Evolutionary conservation across 2,329 filamentous ascomycete species (phyloP), one percentile per base, ranked within the genome.

Genomic region (Ophiosphaerella korrae): DNA sequence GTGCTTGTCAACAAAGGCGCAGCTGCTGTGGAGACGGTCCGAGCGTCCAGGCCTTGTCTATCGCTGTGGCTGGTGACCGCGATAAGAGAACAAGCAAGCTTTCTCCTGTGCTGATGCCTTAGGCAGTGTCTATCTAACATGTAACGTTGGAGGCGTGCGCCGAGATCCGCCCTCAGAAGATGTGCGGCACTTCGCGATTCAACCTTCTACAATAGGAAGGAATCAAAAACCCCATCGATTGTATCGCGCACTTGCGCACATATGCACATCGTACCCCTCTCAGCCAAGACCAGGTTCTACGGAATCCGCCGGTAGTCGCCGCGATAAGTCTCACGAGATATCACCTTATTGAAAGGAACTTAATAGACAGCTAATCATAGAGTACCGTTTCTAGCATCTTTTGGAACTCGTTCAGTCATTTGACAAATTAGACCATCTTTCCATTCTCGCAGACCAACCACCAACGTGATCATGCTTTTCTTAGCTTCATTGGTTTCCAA

Each of bases 21-120:
- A 59, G 56, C 53, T 51, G 13, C 14, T 55, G 49, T 52, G 51
- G 51, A 42, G 41, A 6, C 11, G 45, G 54, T 41, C 57, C 52
- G 47, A 57, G 57, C 51, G 44, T 37, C 41, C 3, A 32, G 12
- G 12, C 32, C n/a, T 1, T 7, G 24, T 16, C 39, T 21, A n/a
- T 32, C 12, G 14, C 26, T 29, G 6, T 11, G 26, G 26, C 7
- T 29, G 18, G 5, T 29, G 26, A 7, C 26, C n/a, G 16, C 40
- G 40, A 42, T 42, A 42, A 42, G 40, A 42, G 24, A 21, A 14
- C 14, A 13, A 11, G 23, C 16, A 18, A 11, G 14, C 16, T 40
- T 7, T 23, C 14, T 16, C 24, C 16, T 24, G 39, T 31, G 18
- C 34, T 24, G 7, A 16, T 38, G 39, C 9, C 13, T 7, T 8